Evolutionary conservation across 139 green algal genomes (phyloP).

Genomic region (Desmodesmus armatus): DNA sequence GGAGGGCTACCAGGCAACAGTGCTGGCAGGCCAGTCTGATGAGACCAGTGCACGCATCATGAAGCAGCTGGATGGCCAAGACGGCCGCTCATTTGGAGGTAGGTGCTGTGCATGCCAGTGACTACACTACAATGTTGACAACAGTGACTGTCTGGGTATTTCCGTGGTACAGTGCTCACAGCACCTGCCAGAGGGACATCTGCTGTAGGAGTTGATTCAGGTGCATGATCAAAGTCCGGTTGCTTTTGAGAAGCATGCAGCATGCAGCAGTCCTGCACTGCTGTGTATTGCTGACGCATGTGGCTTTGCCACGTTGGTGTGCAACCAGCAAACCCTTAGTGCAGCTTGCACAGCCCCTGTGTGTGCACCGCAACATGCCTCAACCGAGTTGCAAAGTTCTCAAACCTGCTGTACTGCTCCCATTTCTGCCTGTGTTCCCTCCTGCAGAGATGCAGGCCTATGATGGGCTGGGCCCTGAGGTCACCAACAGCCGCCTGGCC

Average conservation of each 20-base stretch:
- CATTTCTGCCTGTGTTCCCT: neutral
- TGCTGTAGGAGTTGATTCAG: no score
- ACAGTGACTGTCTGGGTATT: neutral
- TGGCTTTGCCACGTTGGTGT: neutral
- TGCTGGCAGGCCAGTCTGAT: constrained; percentile 25
- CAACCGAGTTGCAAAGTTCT: constrained; percentile 4
- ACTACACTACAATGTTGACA: no score
- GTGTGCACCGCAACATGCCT: neutral
- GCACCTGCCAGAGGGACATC: no score
- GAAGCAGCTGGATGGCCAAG: constrained; percentile 27
- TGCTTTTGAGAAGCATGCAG: no score
- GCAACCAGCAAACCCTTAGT: constrained; percentile 50
- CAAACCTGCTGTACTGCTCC: neutral
- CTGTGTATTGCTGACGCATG: neutral
- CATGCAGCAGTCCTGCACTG: no score
- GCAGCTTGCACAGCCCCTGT: no score
- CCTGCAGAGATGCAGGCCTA: constrained; percentile 56
- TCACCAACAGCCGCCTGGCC: constrained; percentile 38
- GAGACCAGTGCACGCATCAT: constrained; percentile 31
- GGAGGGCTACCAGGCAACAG: constrained; percentile 39
- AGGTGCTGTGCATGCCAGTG: no score
- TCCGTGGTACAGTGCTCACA: no score
- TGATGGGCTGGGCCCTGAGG: constrained; percentile 45
- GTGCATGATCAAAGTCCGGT: no score
- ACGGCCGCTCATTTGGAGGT: constrained; percentile 33